Percentiles rank a stretch among this genome's conserved stretches.
Conservation (phyloP, 1,284 basidiomycete genomes). For the Bjerkandera adusta region DNA sequence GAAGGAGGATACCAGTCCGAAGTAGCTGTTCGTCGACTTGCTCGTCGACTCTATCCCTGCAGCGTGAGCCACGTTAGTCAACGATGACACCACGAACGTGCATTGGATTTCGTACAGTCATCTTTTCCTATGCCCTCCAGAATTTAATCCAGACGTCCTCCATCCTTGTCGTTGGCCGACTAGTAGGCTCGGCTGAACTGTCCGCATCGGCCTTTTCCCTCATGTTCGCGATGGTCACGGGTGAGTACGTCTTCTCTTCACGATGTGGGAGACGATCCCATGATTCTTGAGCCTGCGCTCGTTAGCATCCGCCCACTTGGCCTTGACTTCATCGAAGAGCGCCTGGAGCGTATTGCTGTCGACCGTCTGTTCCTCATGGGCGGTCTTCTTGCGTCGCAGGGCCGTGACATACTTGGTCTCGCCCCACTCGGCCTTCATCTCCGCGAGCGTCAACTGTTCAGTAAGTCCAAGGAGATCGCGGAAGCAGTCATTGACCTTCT, state of each 20-base stretch:
- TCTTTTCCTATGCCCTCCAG: slow-evolving; percentile 59
- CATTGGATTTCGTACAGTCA: too few relatives aligned
- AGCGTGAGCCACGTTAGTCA: slow-evolving; percentile 31
- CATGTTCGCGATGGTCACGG: slow-evolving; percentile 77
- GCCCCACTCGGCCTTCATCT: slow-evolving; percentile 8
- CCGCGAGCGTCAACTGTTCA: slow-evolving; percentile 13
- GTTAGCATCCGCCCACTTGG: slow-evolving; percentile 23
- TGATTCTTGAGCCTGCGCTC: slow-evolving; percentile 27
- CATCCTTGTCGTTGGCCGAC: slow-evolving; percentile 58
- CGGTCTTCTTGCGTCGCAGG: slow-evolving; percentile 13
- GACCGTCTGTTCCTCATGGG: slow-evolving; percentile 17
- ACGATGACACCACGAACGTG: too few relatives aligned
- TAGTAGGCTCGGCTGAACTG: slow-evolving; percentile 67
- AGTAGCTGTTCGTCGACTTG: slow-evolving; percentile 43
- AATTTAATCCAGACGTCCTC: slow-evolving; percentile 70
- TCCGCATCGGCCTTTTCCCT: slow-evolving; percentile 70
- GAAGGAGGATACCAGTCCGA: slow-evolving; percentile 19
- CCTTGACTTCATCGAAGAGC: slow-evolving; percentile 18
- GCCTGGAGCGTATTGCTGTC: slow-evolving; percentile 23
- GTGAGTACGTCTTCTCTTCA: slow-evolving; percentile 44
- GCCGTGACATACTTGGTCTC: too few relatives aligned
- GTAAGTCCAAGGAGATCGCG: slow-evolving; percentile 11
- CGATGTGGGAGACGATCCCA: slow-evolving; percentile 45
- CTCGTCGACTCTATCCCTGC: slow-evolving; percentile 55
- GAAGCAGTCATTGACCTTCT: slow-evolving; percentile 8